Base-by-base conservation (phyloP, 2,329 filamentous ascomycete species). In the Fusarium drepaniforme region DNA sequence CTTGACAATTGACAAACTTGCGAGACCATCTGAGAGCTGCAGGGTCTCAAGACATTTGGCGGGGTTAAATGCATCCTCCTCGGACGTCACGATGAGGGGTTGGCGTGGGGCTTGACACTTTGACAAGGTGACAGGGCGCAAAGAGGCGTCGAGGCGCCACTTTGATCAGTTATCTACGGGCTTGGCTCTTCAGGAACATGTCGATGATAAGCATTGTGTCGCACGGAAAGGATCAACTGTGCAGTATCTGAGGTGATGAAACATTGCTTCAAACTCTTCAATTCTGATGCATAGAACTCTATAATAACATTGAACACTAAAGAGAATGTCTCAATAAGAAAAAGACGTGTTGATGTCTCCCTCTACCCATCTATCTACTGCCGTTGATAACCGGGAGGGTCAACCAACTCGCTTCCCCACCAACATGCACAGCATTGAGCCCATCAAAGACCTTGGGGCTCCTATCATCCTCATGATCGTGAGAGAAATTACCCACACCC, bases 301-400 rank as follows among this genome's bases (percentile, higher is more conserved):
- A 49, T 28, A 15, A 18, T 16, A 33, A 8, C 9, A 11, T 51
- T 25, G 11, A 51, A 51, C 7, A n/a, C 18, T 2, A 33, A 33
- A 8, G 18, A n/a, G 49, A 53, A n/a, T 13, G 11, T 6, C 33
- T 35, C 33, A 35, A 13, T 35, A 1, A 35, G 33, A 35, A 35
- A 35, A 35, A 13, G 33, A 35, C 33, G 4, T 13, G 33, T 2
- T 1, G 2, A 13, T 13, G 33, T 2, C 12, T 13, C 12, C 4
- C 33, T 35, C 33, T 35, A 13, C 5, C 33, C 33, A 35, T 35
- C 49, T 53, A 53, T 21, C 9, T 33, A 53, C 49, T 53, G 28
- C 49, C 28, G 49, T 44, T 28, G 18, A 67, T 67, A 12, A 67
- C 5, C 21, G 65, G 65, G 4, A 67, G 60, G 42, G 44, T 65